Base-by-base conservation (phyloP, 192 early-diverging fungal species). In the Spizellomyces punctatus region DNA sequence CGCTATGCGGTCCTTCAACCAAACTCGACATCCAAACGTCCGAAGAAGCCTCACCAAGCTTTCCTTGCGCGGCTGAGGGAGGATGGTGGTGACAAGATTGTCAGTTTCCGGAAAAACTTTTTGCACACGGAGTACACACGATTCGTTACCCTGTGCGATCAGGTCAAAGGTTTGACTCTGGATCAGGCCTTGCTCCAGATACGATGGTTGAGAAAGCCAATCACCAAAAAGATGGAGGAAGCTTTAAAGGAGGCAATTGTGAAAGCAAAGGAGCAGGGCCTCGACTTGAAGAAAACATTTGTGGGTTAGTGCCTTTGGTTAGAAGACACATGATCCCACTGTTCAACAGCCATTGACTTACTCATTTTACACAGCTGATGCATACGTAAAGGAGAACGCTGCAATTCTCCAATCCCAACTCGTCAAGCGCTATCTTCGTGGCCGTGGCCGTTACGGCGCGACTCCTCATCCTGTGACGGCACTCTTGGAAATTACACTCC, bases 391-490 rank as follows among this genome's bases (percentile, higher is more conserved):
- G 63, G 42, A 78, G 36, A 63, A 68, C 62, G 69, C 57, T 8
- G 80, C 76, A 16, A 62, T 81, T 36, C 66, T 82, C 8, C 73
- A 67, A 6, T 50, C 59, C 19, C 56, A 76, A 36, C 67, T 85
- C 19, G 58, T 45, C 9, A 69, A 71, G 36, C 71, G 61, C 52
- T 85, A 68, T 67, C 19, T 85, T 36, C 63, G 67, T 12, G 83
- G 83, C 17, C 73, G 83, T 10, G 83, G 80, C 9, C 76, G 83
- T 16, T 85, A 82, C 58, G 83, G 83, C 5, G 62, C 83, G n/a
- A 82, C 83, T 6, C 80, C 79, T 22, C 81, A 85, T 59, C 50
- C 70, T 7, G 57, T 66, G 47, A 54, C 77, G 2, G 64, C 73
- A n/a, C 52, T 74, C 19, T 54, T 82, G n/a, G 76, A 82, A 57